Evolutionary conservation across 495 filamentous ascomycete species (phyloP).

Genomic region (Tuber magnatum): DNA sequence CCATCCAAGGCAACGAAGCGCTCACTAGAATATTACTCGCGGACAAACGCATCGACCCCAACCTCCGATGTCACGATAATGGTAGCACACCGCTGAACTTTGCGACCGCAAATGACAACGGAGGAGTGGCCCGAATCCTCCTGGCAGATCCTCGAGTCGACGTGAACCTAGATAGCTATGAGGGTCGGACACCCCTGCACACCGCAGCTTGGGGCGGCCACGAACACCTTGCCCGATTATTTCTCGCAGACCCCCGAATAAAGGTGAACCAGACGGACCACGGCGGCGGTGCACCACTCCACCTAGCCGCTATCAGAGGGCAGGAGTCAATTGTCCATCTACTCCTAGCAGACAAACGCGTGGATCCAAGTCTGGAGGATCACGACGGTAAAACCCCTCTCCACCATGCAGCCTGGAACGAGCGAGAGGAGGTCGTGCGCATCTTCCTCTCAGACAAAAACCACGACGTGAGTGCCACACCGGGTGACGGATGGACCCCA

Average conservation of each 20-base stretch:
- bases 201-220: not conserved
- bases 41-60: not conserved
- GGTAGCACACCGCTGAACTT: not conserved
- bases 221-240: not conserved
- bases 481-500: not conserved
- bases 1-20: slow-evolving; percentile 7
- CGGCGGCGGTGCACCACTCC: not conserved
- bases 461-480: not conserved
- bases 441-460: not conserved
- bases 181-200: not conserved
- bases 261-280: not conserved
- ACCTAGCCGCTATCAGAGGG: not conserved
- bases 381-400: not conserved
- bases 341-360: not conserved
- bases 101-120: not conserved
- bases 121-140: not conserved
- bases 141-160: not conserved
- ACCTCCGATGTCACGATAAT: not conserved
- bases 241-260: not conserved
- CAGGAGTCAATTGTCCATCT: not conserved
- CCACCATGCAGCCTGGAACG: not conserved
- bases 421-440: not conserved
- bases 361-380: not conserved
- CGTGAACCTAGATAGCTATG: not conserved
- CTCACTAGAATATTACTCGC: slow-evolving; percentile 5